Conservation (phyloP, 257 asterid genomes). For the Solanum ossicruentum region DNA sequence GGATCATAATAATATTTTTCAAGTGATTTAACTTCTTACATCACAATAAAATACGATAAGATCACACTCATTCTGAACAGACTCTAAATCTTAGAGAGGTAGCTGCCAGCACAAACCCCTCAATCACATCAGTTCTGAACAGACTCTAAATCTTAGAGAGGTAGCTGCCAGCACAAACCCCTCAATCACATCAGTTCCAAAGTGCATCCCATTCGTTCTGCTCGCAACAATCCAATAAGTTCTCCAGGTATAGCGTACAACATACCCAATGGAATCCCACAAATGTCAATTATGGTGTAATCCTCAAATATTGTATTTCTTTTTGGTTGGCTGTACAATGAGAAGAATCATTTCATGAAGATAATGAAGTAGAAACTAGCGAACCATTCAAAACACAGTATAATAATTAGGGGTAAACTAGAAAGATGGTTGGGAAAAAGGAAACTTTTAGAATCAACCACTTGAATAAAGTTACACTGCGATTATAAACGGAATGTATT, state of each 20-base stretch:
- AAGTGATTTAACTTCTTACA: not conserved
- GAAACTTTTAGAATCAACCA: not conserved
- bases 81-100: not conserved
- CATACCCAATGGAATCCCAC: too few relatives aligned
- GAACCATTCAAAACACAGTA: not conserved
- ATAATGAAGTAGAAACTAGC: not conserved
- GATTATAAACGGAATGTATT: conserved; percentile 1
- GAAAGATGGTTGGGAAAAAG: not conserved
- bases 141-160: too few relatives aligned
- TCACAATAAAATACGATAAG: not conserved
- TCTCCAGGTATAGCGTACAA: too few relatives aligned
- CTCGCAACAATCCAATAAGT: too few relatives aligned
- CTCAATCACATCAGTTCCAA: too few relatives aligned
- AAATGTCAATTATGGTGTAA: not conserved
- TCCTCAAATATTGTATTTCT: not conserved
- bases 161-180: too few relatives aligned
- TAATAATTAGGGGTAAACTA: not conserved
- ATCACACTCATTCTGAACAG: not conserved
- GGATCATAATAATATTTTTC: not conserved
- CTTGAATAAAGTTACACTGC: not conserved
- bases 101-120: not conserved
- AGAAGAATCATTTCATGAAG: not conserved
- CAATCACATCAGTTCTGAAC: too few relatives aligned
- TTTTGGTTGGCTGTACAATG: not conserved
- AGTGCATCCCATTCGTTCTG: too few relatives aligned